Evolutionary conservation across 306 rosid species (phyloP).

Genomic region (Fragaria nilgerrensis): DNA sequence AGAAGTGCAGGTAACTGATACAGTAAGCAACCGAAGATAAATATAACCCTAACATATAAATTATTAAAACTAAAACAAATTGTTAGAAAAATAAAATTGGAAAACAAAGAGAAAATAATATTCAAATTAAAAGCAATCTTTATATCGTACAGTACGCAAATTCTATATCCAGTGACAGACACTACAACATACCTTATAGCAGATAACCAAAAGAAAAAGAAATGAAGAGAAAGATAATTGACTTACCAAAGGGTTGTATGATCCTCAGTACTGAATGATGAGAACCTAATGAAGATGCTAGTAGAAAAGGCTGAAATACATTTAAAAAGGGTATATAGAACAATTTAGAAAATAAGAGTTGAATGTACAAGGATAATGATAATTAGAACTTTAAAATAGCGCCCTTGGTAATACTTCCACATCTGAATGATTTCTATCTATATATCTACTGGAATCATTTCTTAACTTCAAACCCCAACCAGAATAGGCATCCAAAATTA

Average conservation of each 20-base stretch:
- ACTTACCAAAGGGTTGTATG: constrained; percentile 1
- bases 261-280: not conserved
- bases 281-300: not conserved
- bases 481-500: not conserved
- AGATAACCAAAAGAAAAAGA: not conserved
- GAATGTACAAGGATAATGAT: not conserved
- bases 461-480: not conserved
- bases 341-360: not conserved
- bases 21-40: not conserved
- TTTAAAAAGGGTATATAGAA: not conserved
- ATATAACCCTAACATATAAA: not conserved
- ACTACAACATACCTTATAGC: not conserved
- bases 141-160: not conserved
- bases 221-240: not conserved
- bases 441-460: not conserved
- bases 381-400: not conserved
- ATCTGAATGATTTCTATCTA: not conserved
- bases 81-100: not conserved
- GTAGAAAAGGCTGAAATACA: not conserved
- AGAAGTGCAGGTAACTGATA: not conserved
- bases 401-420: not conserved
- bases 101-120: not conserved
- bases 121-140: not conserved
- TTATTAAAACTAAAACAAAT: not conserved
- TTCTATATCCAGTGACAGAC: not conserved